Conservation (phyloP, 495 filamentous ascomycete species). For the Penicillium ucsense region DNA sequence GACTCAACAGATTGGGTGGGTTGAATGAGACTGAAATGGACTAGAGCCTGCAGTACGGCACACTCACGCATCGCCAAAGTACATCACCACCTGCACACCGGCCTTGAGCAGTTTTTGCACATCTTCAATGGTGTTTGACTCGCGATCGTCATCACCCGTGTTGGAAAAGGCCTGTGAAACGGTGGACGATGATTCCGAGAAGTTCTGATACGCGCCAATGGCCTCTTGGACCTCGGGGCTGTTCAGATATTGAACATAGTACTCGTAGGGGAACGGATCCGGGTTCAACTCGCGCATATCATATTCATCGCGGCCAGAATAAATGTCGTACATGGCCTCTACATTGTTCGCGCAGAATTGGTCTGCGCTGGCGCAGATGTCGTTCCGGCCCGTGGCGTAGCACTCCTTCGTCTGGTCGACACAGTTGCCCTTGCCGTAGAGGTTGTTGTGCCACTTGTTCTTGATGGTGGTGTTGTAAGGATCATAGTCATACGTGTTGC, state of each 20-base stretch:
- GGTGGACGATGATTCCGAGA: slow-evolving; percentile 34
- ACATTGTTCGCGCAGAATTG: slow-evolving; percentile 46
- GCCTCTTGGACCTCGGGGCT: slow-evolving; percentile 43
- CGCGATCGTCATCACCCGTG: slow-evolving; percentile 50
- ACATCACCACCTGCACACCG: slow-evolving; percentile 44
- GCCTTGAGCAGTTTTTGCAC: slow-evolving; percentile 39
- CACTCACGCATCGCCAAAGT: slow-evolving; percentile 45
- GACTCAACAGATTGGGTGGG: no score
- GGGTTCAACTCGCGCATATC: slow-evolving; percentile 47
- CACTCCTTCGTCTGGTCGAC: slow-evolving; percentile 44
- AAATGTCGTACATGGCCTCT: slow-evolving; percentile 42
- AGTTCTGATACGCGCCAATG: slow-evolving; percentile 51
- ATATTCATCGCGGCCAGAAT: slow-evolving; percentile 48
- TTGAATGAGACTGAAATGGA: no score
- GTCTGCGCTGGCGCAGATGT: slow-evolving; percentile 41
- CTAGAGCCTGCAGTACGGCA: no score
- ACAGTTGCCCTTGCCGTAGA: slow-evolving; percentile 55
- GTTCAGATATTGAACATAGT: slow-evolving; percentile 53
- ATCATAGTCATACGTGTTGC: slow-evolving; percentile 51
- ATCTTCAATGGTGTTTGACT: slow-evolving; percentile 39
- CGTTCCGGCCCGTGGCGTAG: slow-evolving; percentile 30
- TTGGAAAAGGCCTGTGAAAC: slow-evolving; percentile 40
- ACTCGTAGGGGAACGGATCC: slow-evolving; percentile 52
- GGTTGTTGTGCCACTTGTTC: slow-evolving; percentile 46
- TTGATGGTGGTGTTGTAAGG: slow-evolving; percentile 39